phyloP scores from a whole-genome alignment of 2,329 filamentous ascomycete genomes.

The Pyrenophora tritici-repentis region DNA sequence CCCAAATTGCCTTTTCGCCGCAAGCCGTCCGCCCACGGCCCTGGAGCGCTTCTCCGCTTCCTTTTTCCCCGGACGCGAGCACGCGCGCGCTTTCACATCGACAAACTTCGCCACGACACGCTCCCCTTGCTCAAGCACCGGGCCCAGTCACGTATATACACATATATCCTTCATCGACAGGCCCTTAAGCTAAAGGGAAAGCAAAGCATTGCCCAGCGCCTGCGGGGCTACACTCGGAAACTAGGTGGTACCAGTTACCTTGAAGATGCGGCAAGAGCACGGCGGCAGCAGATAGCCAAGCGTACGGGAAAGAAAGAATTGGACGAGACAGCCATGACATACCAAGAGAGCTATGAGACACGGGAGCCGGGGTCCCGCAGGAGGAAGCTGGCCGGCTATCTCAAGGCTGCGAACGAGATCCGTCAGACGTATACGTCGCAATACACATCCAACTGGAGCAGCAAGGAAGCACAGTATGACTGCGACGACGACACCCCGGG shows the following conservation, averaged over 20 bases:
- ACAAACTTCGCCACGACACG: conserved; percentile 74
- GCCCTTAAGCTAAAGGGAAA: conserved; percentile 37
- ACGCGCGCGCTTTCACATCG: conserved; percentile 68
- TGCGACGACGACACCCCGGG: conserved; percentile 65
- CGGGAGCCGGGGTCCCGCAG: conserved; percentile 72
- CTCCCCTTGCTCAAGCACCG: conserved; percentile 72
- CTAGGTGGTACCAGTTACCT: conserved; percentile 33
- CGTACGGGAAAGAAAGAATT: conserved; percentile 29
- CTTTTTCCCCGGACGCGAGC: conserved; percentile 69
- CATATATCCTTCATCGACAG: conserved; percentile 70
- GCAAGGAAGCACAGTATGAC: conserved; percentile 51
- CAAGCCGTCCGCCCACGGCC: conserved; percentile 37
- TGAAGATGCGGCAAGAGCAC: conserved; percentile 41
- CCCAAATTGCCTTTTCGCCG: conserved; percentile 39
- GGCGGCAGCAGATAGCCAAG: conserved; percentile 41
- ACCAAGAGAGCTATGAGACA: conserved; percentile 47
- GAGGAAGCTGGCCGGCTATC: conserved; percentile 74
- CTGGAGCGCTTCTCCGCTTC: conserved; percentile 61
- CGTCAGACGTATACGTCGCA: conserved; percentile 68
- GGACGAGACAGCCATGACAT: conserved; percentile 32
- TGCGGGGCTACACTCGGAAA: conserved; percentile 41
- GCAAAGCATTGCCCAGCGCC: conserved; percentile 36
- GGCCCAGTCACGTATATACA: conserved; percentile 77
- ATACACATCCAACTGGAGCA: conserved; percentile 55
- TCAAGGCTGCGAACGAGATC: conserved; percentile 73